phyloP scores from a whole-genome alignment of 2,329 filamentous ascomycete genomes.

The Aspergillus hiratsukae region DNA sequence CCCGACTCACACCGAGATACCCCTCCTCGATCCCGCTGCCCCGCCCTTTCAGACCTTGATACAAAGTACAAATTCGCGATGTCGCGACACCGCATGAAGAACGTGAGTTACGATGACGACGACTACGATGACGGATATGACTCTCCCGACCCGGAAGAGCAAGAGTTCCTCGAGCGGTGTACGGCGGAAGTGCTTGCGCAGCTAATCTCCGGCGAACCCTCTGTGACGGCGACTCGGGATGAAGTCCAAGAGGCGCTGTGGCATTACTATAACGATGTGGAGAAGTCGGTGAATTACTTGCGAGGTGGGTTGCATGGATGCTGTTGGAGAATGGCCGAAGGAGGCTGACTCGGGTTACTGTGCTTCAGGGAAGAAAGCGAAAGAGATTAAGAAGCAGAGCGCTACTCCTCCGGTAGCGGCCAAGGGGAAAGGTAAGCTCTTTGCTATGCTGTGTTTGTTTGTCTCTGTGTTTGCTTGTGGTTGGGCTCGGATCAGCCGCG shows the following conservation, averaged over 20 bases:
- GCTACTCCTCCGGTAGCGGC: constrained; percentile 16
- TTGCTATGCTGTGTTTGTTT: constrained; percentile 1
- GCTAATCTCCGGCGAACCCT: constrained; percentile 57
- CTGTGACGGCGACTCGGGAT: constrained; percentile 57
- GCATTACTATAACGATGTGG: constrained; percentile 94
- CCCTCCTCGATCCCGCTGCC: constrained; percentile 2
- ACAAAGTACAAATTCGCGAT: constrained; percentile 21
- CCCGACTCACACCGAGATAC: not conserved
- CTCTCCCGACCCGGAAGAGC: constrained; percentile 41
- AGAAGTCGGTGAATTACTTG: constrained; percentile 77
- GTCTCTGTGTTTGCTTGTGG: constrained; percentile 2
- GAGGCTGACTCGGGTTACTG: constrained; percentile 3
- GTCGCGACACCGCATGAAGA: constrained; percentile 45
- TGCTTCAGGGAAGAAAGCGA: constrained; percentile 30
- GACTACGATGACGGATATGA: constrained; percentile 39
- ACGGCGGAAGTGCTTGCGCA: constrained; percentile 62
- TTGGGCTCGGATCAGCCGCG: constrained; percentile 24
- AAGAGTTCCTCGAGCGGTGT: constrained; percentile 59
- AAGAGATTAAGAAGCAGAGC: constrained; percentile 30
- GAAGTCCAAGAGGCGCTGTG: constrained; percentile 88
- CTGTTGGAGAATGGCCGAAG: not conserved
- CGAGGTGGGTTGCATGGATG: constrained; percentile 49
- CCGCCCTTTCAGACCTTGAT: not conserved
- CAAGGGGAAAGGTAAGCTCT: constrained; percentile 27
- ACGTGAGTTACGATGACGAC: constrained; percentile 40